Percentiles rank a stretch among this genome's conserved stretches.
Evolutionary conservation across 2,329 filamentous ascomycete species (phyloP).

Genomic region (Cucurbitaria berberidis): DNA sequence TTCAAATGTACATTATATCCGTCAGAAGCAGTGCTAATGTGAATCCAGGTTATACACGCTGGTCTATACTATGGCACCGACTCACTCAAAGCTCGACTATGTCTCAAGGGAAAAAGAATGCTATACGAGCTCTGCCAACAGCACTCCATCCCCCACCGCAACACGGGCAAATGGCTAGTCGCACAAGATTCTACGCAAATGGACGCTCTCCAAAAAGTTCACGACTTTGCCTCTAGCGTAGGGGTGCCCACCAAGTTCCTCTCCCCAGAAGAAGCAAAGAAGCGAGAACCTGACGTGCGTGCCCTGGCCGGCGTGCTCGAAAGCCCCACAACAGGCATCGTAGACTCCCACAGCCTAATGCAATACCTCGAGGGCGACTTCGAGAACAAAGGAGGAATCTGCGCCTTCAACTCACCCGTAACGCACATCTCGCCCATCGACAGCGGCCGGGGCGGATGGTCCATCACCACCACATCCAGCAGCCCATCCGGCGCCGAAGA

Average conservation of each 20-base stretch:
- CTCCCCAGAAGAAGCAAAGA: conserved; percentile 63
- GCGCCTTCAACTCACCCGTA: conserved; percentile 73
- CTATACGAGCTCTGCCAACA: conserved; percentile 78
- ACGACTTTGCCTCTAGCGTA: conserved; percentile 60
- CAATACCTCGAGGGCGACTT: conserved; percentile 76
- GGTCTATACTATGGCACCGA: conserved; percentile 84
- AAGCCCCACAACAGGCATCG: conserved; percentile 83
- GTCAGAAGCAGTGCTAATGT: neutral
- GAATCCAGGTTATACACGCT: conserved; percentile 80
- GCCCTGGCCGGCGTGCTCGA: conserved; percentile 79
- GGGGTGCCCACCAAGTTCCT: conserved; percentile 77
- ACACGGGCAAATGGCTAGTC: conserved; percentile 92
- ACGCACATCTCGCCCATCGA: conserved; percentile 62
- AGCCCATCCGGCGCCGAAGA: conserved; percentile 50
- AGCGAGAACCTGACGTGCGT: conserved; percentile 75
- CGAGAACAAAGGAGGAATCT: conserved; percentile 75
- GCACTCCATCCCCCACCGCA: conserved; percentile 71
- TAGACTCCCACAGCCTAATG: conserved; percentile 89
- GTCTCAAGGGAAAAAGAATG: conserved; percentile 75
- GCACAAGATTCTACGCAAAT: conserved; percentile 78
- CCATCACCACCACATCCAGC: conserved; percentile 64
- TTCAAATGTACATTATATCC: neutral
- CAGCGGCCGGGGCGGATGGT: conserved; percentile 69
- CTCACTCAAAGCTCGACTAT: conserved; percentile 83
- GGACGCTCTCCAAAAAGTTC: conserved; percentile 64